Conservation (phyloP, 2,329 filamentous ascomycete genomes). For the Macrophomina tecta region DNA sequence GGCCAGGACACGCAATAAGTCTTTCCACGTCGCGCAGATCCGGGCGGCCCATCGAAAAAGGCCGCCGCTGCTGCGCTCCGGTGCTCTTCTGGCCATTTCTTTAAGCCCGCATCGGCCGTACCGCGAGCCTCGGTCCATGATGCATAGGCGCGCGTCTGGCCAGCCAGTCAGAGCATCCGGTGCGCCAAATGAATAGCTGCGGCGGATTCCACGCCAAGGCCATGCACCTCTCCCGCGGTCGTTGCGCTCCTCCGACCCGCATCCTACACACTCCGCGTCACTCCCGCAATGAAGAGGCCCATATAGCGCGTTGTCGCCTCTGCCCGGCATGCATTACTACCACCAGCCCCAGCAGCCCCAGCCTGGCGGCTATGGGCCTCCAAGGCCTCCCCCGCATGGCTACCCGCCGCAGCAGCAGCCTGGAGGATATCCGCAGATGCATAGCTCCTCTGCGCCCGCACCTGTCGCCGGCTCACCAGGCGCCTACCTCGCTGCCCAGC, state of each 20-base stretch:
- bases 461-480: conserved; percentile 20
- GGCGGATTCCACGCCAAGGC: conserved; percentile 11
- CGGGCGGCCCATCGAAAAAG: not conserved
- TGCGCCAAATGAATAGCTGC: not conserved
- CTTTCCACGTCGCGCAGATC: not conserved
- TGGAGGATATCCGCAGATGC: not conserved
- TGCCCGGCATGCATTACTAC: conserved; percentile 21
- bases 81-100: conserved; percentile 11
- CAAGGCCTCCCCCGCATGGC: not conserved
- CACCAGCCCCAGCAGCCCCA: conserved; percentile 9
- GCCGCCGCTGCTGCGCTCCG: not conserved
- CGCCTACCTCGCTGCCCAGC: conserved; percentile 23
- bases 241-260: conserved; percentile 11
- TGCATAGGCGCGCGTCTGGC: not conserved
- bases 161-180: not conserved
- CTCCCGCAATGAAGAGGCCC: conserved; percentile 16
- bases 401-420: conserved; percentile 6
- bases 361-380: conserved; percentile 6
- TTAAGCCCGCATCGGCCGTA: conserved; percentile 18
- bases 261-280: not conserved
- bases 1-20: not conserved
- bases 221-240: conserved; percentile 23
- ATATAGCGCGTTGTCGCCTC: conserved; percentile 18
- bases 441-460: not conserved
- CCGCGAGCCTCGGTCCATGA: conserved; percentile 21